These are phyloP conservation scores for Pilasporangium apinafurcum DNA, from an alignment of 352 stramenopile genomes.

Conservation along the genomic window DNA sequence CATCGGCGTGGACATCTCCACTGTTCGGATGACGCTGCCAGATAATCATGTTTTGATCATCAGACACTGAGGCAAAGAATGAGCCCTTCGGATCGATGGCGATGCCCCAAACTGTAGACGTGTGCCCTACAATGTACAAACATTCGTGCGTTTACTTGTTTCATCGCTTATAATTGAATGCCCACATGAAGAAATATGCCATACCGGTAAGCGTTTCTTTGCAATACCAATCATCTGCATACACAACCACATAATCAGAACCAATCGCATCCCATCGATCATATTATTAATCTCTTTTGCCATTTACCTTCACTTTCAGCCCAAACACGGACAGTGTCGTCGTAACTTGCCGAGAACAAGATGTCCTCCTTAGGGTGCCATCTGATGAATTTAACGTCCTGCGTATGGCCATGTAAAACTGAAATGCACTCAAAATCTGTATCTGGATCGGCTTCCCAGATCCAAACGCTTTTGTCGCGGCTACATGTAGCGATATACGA, in stretches of 20 bases:
- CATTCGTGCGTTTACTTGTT: background rate
- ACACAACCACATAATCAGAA: background rate
- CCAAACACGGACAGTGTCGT: constrained; percentile 96
- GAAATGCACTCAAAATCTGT: constrained; percentile 97
- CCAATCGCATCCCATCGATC: background rate
- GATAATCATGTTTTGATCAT: constrained; percentile 91
- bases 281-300: background rate
- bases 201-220: constrained; percentile 84
- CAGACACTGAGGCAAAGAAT: constrained; percentile 85
- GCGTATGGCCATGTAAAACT: constrained; percentile 94
- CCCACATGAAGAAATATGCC: background rate
- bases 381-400: constrained; percentile 95
- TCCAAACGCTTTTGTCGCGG: constrained; percentile 98
- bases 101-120: constrained; percentile 94
- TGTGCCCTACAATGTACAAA: constrained; percentile 47
- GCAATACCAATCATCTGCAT: constrained; percentile 95
- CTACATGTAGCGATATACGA: constrained; percentile 95
- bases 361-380: constrained; percentile 89
- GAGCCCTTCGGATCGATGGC: constrained; percentile 70
- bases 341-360: constrained; percentile 91
- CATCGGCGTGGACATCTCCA: constrained; percentile 36
- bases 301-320: constrained; percentile 79
- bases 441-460: constrained; percentile 94
- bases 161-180: background rate
- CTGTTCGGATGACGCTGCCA: constrained; percentile 84